Evolutionary conservation across 352 stramenopile genomes (phyloP).

Genomic region (Aphanomyces euteiches): DNA sequence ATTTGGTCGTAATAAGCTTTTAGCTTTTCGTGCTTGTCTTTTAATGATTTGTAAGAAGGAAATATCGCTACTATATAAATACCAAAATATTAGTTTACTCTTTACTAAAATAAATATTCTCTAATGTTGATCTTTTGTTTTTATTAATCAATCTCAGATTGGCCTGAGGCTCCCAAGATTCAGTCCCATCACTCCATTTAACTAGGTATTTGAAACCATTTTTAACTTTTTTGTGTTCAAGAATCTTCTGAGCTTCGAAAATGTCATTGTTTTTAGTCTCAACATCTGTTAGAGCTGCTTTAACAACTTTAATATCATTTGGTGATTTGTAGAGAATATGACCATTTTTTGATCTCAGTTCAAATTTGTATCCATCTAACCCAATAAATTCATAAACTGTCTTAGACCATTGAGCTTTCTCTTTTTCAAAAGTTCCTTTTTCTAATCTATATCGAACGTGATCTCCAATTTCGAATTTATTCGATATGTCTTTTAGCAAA

Average conservation of each 20-base stretch:
- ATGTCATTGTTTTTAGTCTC: background rate
- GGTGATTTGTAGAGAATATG: background rate
- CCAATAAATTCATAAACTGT: background rate
- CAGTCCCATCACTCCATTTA: background rate
- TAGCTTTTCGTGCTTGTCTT: too few species aligned
- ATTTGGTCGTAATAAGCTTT: too few species aligned
- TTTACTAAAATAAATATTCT: conserved; percentile 1
- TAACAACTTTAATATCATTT: conserved; percentile 1
- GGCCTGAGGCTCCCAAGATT: background rate
- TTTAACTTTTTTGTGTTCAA: background rate
- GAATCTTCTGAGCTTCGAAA: background rate
- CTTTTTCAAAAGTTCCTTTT: background rate
- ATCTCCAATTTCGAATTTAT: too few species aligned
- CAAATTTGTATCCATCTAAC: background rate
- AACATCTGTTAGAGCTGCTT: background rate
- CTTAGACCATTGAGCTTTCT: background rate
- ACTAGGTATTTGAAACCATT: background rate
- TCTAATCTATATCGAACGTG: background rate
- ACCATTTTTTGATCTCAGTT: background rate
- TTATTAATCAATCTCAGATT: background rate
- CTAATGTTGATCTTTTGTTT: conserved; percentile 1
- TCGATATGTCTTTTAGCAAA: conserved; percentile 1
- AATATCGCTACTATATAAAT: background rate
- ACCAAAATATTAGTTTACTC: background rate
- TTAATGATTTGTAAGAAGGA: too few species aligned